Base-by-base conservation (phyloP, 148 eudicot species). In the Agrostemma githago region DNA sequence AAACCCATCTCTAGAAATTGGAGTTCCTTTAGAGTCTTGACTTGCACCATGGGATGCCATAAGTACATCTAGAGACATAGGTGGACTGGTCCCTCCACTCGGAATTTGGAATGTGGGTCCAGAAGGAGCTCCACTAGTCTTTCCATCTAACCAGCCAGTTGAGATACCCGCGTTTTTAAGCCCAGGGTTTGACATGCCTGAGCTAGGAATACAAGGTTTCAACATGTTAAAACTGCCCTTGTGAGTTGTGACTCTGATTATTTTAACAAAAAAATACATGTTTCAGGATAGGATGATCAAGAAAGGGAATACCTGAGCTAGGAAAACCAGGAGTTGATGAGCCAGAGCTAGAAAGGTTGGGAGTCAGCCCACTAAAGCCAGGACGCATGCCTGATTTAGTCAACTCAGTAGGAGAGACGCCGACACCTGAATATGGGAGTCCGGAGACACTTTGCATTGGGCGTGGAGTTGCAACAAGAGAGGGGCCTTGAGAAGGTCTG, bases 61-160 rank as follows among this genome's bases (percentile, higher is more conserved):
- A 72, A 80, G 72, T 48, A 53, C 67, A 70, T 74, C 79, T 48
- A 85, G 69, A 26, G 93, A 61, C 20, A 72, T 77, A 39, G 88
- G 70, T 46, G 87, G 86, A 80, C 79, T 79, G 42, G 69, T 54
- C 67, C 85, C 94, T 80, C 77, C 81, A 78, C 76, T 88, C 43
- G 90, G 79, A 72, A 77, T 76, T 71, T 79, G 90, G 34, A 89
- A 72, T 42, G 79, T 43, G 6, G 84, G 79, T 76, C 85, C 91
- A 72, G 80, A 67, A 66, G 89, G 70, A 78, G 81, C 80, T 48
- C 81, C 87, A 74, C 79, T 74, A 53, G 78, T 71, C 56, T 76
- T 76, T 75, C 92, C 88, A 71, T 86, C 85, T 67, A 85, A 79
- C 93, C 89, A 90, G 66, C 87, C 83, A 66, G 62, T 72, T 73